These are phyloP conservation scores for Babesia microti DNA, from an alignment of 169 alveolate genomes.

Conservation along the genomic window DNA sequence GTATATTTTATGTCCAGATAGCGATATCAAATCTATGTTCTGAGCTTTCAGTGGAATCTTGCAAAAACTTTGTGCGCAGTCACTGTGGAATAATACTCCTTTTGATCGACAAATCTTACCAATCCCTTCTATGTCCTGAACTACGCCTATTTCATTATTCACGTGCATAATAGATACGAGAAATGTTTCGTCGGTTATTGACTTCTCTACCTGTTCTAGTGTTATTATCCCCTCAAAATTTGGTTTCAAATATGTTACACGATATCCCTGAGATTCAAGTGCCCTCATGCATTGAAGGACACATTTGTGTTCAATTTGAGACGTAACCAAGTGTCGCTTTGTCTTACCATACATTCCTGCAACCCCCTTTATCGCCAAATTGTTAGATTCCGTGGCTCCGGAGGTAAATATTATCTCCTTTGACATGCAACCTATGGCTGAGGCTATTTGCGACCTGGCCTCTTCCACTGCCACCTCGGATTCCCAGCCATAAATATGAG, in stretches of 20 bases:
- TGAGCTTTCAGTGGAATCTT: slow-evolving; percentile 83
- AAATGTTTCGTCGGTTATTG: slow-evolving; percentile 86
- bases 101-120: slow-evolving; percentile 85
- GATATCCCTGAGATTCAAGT: slow-evolving; percentile 79
- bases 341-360: slow-evolving; percentile 59
- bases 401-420: slow-evolving; percentile 92
- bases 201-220: slow-evolving; percentile 72
- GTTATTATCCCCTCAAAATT: slow-evolving; percentile 76
- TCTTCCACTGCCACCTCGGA: slow-evolving; percentile 86
- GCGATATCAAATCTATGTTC: slow-evolving; percentile 82
- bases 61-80: slow-evolving; percentile 87
- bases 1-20: slow-evolving; percentile 93
- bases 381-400: slow-evolving; percentile 98
- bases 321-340: slow-evolving; percentile 88
- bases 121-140: slow-evolving; percentile 84
- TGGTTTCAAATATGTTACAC: slow-evolving; percentile 88
- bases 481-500: slow-evolving; percentile 95
- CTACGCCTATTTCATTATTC: slow-evolving; percentile 95
- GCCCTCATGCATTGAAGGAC: slow-evolving; percentile 82
- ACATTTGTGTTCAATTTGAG: slow-evolving; percentile 96
- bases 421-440: slow-evolving; percentile 74
- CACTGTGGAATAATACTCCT: slow-evolving; percentile 87
- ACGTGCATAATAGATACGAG: slow-evolving; percentile 85
- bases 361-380: slow-evolving; percentile 88
- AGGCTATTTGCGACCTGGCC: slow-evolving; percentile 81